phyloP scores from a whole-genome alignment of 2,329 filamentous ascomycete genomes.

The Pseudogymnoascus sp. region DNA sequence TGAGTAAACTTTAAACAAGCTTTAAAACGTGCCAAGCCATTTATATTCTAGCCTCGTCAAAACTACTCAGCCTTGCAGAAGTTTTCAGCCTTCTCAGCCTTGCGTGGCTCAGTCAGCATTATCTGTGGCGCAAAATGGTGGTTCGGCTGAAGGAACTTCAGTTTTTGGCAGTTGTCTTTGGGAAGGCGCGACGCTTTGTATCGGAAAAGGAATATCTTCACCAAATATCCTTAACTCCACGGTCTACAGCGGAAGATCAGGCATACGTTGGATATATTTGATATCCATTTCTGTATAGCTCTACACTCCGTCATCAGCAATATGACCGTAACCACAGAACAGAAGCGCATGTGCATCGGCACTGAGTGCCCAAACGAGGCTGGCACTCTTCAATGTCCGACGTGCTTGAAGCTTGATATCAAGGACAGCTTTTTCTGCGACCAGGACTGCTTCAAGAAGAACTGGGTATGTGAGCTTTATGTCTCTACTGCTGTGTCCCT shows the following conservation, averaged over 20 bases:
- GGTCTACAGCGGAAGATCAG: background rate
- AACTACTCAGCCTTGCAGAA: background rate
- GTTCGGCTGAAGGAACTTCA: background rate
- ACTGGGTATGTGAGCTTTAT: slow-evolving; percentile 63
- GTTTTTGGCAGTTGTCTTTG: background rate
- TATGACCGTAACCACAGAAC: background rate
- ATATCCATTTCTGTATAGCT: background rate
- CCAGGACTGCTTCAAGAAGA: slow-evolving; percentile 97
- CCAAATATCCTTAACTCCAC: background rate
- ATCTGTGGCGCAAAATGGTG: background rate
- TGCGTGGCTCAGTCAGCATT: background rate
- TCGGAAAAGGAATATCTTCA: background rate
- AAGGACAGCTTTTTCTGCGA: slow-evolving; percentile 95
- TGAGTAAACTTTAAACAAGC: background rate
- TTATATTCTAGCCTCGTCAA: background rate
- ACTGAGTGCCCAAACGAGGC: slow-evolving; percentile 81
- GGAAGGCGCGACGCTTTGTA: background rate
- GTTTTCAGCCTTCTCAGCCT: background rate
- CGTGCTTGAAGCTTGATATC: slow-evolving; percentile 79
- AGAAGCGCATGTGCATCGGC: slow-evolving; percentile 66
- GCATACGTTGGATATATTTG: background rate
- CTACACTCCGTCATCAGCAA: background rate
- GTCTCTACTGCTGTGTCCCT: background rate
- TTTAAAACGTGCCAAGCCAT: background rate
- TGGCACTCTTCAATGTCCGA: slow-evolving; percentile 82